Base-by-base conservation (phyloP, 139 green algal species). In the Mychonastes homosphaera region DNA sequence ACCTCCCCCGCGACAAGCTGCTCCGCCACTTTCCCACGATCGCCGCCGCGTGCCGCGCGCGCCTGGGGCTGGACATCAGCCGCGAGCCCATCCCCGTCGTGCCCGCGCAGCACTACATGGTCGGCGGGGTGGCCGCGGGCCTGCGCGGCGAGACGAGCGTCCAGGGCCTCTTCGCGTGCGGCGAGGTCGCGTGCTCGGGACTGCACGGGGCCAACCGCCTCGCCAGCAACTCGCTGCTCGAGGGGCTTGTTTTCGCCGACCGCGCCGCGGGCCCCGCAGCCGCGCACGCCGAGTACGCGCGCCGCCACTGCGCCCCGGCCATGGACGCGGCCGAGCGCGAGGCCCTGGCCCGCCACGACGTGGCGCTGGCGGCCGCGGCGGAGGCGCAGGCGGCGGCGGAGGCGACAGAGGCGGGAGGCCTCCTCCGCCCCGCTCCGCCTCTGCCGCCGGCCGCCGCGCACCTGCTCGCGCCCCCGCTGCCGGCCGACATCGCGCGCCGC, bases 191-290 rank as follows among this genome's bases (percentile, higher is more conserved):
- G 2, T 94, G 77, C 61, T 90, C 79, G 12, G 90, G 91, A 8
- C 72, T 99, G 69, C 92, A 99, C 59, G 92, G 92, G 18, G 92
- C 92, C 53, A 99, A 99, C 65, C 75, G 92, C 15, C 79, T 99
- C 45, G 92, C 92, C 15, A 87, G 70, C 53, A 99, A 99, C 76
- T 95, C 83, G 0, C 77, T 99, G 56, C 74, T 99, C 46, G 92
- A 98, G 71, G 89, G 85, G 19, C 76, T 98, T 33, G 92, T 98
- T 23, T 98, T 98, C 80, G 87, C 70, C 4, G 76, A 84, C 55
- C 72, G 88, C 1, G 90, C 91, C 7, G 90, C 82, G 10, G 65
- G 75, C 16, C 71, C 88, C 1, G 84, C 77, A 19, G 79, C 90
- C 0, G 77, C 72, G 3, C 82, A 98, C 53, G 80, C 77, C 3